Evolutionary conservation across 768 basidiomycete genomes (phyloP), one percentile per base, ranked within the genome.

Genomic region (Phylloporus scabripes): DNA sequence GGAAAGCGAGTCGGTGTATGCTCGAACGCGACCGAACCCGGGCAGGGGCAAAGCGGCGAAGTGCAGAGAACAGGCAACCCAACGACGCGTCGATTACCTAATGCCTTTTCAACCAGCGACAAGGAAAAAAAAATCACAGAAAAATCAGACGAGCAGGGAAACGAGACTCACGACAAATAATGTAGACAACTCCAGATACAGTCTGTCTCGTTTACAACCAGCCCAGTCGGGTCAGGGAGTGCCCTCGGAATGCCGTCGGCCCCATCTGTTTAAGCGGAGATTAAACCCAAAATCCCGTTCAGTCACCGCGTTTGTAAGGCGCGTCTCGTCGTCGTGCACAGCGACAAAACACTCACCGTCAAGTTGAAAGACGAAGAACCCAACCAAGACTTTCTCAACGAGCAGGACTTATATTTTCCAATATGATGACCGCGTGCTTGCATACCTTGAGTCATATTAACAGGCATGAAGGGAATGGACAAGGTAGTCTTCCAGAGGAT

Each of bases 81-180:
- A 56, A 50, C 61, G 52, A 65, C 63, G 63, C 63, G 63, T 65
- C 61, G 63, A 59, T 64, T 65, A 64, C 59, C 57, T 64, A 64
- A 64, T 52, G 38, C 44, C 32, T 54, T 63, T 63, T 63, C 60
- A 64, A 62, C 48, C 40, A 46, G 60, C 62, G 62, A 65, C 60
- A 7, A 17, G 21, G 11, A 5, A 23, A 5, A 24, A 46, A 51
- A 23, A 49, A 53, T 46, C 28, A 29, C 9, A 51, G 21, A 41
- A 52, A 49, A 40, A 42, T 17, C 3, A 14, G 45, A 20, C 37
- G 34, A 26, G 18, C 23, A 4, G 7, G 14, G 10, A 34, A 37
- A 29, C 17, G 4, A 24, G 18, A 42, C 45, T 26, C 6, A 4
- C 17, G 18, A 5, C 7, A 14, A n/a, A 5, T 4, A 14, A 20